phyloP scores from a whole-genome alignment of 176 grass and related monocot species.

The Pharus latifolius region DNA sequence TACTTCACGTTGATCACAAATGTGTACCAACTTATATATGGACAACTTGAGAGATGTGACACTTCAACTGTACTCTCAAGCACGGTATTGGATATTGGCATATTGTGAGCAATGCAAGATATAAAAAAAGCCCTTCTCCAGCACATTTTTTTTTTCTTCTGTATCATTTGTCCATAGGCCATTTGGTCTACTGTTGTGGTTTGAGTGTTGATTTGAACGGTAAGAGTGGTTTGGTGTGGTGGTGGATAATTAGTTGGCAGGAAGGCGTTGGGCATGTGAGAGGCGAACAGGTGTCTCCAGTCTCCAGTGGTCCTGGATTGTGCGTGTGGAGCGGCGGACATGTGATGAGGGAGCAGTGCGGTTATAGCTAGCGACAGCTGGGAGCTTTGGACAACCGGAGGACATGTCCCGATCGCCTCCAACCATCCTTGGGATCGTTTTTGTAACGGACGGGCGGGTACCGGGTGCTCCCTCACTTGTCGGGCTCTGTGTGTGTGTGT shows the following conservation, averaged over 20 bases:
- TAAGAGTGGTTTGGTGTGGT: background rate
- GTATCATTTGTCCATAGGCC: background rate
- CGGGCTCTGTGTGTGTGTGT: no score
- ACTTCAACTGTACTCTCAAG: background rate
- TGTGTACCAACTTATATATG: conserved; percentile 13
- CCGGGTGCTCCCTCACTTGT: no score
- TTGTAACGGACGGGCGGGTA: background rate
- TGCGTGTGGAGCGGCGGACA: background rate
- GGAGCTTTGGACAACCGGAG: background rate
- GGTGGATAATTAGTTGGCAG: background rate
- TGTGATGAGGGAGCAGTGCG: background rate
- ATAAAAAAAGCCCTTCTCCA: background rate
- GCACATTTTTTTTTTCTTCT: background rate
- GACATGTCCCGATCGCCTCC: background rate
- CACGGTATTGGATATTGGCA: background rate
- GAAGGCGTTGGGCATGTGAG: background rate
- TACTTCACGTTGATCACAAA: background rate
- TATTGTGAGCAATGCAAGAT: background rate
- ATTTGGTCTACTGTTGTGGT: background rate
- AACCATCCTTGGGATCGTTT: background rate
- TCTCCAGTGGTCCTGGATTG: background rate
- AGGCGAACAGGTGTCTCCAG: background rate
- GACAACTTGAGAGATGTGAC: conserved; percentile 9
- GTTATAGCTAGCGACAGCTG: background rate
- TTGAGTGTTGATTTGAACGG: background rate